Base-by-base conservation (phyloP, 2,329 filamentous ascomycete genomes). In the Calonectria pseudoturangicola region DNA sequence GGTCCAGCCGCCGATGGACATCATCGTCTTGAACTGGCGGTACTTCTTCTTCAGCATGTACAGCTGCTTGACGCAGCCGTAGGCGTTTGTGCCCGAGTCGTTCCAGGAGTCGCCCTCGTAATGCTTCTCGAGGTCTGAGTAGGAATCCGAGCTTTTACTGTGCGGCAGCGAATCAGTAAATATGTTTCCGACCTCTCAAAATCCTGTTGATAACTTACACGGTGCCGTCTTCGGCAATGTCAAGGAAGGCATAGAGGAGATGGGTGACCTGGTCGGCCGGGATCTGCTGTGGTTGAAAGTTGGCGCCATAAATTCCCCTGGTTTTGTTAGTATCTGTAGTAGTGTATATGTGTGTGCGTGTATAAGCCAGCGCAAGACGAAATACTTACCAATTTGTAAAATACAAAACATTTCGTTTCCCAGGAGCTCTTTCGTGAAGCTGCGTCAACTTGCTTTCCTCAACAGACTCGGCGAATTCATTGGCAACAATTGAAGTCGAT, bases 1-100 rank as follows among this genome's bases (percentile, higher is more conserved):
- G 0, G 91, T 94, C 92, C 93, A 97, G 18, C 95, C 95, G 48
- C 95, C 95, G 72, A 97, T 93, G 43, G 93, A 95, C 10, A 97
- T 88, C n/a, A 97, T 85, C 2, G 93, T 88, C 84, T 97, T 97
- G 70, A 97, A 84, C 66, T 94, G 91, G 25, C 94, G 91, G 82
- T 97, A 91, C 76, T 88, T 85, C 84, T 95, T 92, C 87, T 97
- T 97, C 66, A 94, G 88, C 1, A 94, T 83, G 82, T 89, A 94
- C 1, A 97, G 86, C 81, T 96, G 94, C 84, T 95, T 95, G 74
- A 95, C 83, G 80, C 91, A 93, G 48, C 95, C 95, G 79, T 95
- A 95, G 64, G 92, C 90, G 80, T 96, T 95, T 71, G 86, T 90
- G 5, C 91, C 86, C 8, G 71, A 73, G 70, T 91, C 89, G 30